Percentiles rank a stretch among this genome's conserved stretches.
phyloP scores from a whole-genome alignment of 2,329 filamentous ascomycete genomes.

The Pyrenophora seminiperda region DNA sequence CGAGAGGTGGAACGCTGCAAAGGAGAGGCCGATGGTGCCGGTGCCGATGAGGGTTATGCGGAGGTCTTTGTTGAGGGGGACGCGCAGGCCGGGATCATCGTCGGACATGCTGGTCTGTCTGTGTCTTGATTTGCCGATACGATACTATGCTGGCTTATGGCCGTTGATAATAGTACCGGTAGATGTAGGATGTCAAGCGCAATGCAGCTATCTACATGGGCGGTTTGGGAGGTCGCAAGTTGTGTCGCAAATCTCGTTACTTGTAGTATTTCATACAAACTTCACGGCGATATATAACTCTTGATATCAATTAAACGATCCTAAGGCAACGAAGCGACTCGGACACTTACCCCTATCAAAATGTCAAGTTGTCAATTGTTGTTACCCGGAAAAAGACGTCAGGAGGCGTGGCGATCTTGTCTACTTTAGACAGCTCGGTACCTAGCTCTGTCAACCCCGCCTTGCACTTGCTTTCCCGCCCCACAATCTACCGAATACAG shows the following conservation, averaged over 20 bases:
- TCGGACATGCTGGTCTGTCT: slow-evolving; percentile 14
- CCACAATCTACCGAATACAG: slow-evolving; percentile 32
- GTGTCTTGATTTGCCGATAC: neutral
- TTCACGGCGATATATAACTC: neutral
- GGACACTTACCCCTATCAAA: slow-evolving; percentile 1
- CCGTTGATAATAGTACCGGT: too few relatives aligned
- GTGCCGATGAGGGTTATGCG: slow-evolving; percentile 52
- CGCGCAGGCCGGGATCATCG: neutral
- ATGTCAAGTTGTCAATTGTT: neutral
- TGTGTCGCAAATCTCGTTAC: too few relatives aligned
- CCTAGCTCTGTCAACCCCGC: slow-evolving; percentile 27
- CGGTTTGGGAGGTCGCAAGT: too few relatives aligned
- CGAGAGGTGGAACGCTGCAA: slow-evolving; percentile 59
- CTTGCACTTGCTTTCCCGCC: slow-evolving; percentile 33
- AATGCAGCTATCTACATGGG: too few relatives aligned
- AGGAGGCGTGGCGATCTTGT: slow-evolving; percentile 13
- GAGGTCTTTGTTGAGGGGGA: slow-evolving; percentile 15
- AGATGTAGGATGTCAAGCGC: too few relatives aligned
- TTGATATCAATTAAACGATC: neutral
- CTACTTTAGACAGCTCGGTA: slow-evolving; percentile 14
- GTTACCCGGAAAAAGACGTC: slow-evolving; percentile 3
- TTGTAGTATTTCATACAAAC: neutral
- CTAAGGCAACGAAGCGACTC: slow-evolving; percentile 4
- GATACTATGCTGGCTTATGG: too few relatives aligned
- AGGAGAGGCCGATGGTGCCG: slow-evolving; percentile 62